phyloP scores from a whole-genome alignment of 306 rosid genomes.

The Gastrolobium bilobum region DNA sequence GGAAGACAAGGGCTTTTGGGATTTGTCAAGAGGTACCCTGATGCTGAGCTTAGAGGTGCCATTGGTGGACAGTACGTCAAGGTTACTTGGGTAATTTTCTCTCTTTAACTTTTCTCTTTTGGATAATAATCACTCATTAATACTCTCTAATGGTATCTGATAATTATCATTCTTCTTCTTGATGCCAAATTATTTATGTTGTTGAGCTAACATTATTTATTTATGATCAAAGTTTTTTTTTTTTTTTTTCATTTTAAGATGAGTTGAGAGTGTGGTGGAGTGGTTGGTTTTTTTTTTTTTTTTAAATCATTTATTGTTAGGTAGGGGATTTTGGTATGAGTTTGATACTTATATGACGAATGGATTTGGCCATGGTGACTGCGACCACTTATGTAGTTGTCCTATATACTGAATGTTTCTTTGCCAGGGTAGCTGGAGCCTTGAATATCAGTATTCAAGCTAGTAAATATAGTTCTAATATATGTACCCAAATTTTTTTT shows the following conservation, averaged over 20 bases:
- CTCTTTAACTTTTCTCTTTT: not conserved
- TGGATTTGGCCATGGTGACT: constrained; percentile 43
- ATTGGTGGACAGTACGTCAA: constrained; percentile 93
- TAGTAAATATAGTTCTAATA: too few relatives aligned
- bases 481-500: too few relatives aligned
- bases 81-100: constrained; percentile 93
- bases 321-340: constrained; percentile 46
- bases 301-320: constrained; percentile 35
- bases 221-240: not conserved
- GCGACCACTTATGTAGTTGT: constrained; percentile 46
- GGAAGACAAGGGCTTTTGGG: too few relatives aligned
- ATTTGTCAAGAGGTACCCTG: too few relatives aligned
- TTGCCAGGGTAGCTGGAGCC: not conserved
- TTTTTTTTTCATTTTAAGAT: too few relatives aligned
- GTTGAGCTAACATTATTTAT: constrained; percentile 26
- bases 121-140: constrained; percentile 30
- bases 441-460: constrained; percentile 23
- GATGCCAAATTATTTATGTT: constrained; percentile 24
- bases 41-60: constrained; percentile 95
- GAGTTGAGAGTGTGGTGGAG: not conserved
- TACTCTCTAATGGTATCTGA: not conserved
- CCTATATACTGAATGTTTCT: constrained; percentile 31
- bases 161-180: constrained; percentile 2
- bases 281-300: constrained; percentile 1
- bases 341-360: constrained; percentile 42